phyloP scores from a whole-genome alignment of 1,284 basidiomycete species.

The Leccinum subspadiceum region DNA sequence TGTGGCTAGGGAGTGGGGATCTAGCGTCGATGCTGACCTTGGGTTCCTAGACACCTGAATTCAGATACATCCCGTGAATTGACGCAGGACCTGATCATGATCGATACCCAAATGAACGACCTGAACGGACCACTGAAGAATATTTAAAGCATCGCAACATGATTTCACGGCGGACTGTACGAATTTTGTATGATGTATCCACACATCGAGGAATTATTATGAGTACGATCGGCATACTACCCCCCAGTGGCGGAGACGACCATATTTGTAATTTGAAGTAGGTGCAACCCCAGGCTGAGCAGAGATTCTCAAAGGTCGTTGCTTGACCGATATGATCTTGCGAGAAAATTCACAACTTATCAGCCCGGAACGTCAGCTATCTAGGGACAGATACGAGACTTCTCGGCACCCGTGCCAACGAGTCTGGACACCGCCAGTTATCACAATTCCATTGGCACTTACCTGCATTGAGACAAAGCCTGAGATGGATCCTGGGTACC shows the following conservation, averaged over 20 bases:
- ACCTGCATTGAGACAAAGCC: too few species aligned
- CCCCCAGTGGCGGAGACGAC: not conserved
- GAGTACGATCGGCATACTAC: not conserved
- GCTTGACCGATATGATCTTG: not conserved
- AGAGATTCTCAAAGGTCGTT: not conserved
- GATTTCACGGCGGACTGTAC: not conserved
- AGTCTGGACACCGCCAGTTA: too few species aligned
- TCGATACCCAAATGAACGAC: not conserved
- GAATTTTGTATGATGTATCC: not conserved
- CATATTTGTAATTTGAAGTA: not conserved
- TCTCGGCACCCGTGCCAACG: too few species aligned
- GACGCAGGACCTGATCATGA: not conserved
- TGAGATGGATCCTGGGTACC: too few species aligned
- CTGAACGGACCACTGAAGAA: not conserved
- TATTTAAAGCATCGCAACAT: not conserved
- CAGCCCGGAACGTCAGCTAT: too few species aligned
- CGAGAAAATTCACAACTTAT: too few species aligned
- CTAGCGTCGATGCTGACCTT: not conserved
- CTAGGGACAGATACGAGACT: too few species aligned
- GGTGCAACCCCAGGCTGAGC: not conserved
- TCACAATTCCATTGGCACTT: too few species aligned
- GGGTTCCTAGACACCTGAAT: slow-evolving; percentile 16
- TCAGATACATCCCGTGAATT: slow-evolving; percentile 25
- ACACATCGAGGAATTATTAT: not conserved
- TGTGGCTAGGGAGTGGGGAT: slow-evolving; percentile 14